These are phyloP conservation scores for Symbiodinium natans DNA, from an alignment of 73 alveolate genomes.

Conservation along the genomic window DNA sequence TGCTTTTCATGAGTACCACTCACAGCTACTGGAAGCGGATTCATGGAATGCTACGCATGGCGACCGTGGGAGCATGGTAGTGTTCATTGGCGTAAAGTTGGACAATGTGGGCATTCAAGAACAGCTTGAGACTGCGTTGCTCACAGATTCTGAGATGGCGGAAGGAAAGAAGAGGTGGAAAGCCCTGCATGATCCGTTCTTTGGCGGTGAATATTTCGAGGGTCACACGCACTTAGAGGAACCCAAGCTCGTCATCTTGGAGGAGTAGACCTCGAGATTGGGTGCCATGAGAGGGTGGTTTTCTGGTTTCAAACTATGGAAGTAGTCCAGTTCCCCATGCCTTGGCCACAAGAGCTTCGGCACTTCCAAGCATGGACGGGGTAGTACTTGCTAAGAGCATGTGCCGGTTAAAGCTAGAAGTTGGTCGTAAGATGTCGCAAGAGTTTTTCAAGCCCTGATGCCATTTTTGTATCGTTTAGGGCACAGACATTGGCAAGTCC, in stretches of 20 bases:
- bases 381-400: no score
- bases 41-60: conserved; percentile 20
- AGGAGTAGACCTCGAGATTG: neutral
- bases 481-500: no score
- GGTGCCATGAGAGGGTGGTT: no score
- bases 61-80: conserved; percentile 16
- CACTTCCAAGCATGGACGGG: no score
- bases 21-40: neutral
- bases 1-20: conserved; percentile 20
- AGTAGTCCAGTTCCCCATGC: no score
- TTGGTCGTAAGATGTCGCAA: no score
- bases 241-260: neutral
- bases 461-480: no score
- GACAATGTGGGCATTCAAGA: conserved; percentile 16
- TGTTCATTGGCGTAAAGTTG: conserved; percentile 42
- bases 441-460: no score
- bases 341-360: no score
- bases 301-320: no score
- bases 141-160: conserved; percentile 74
- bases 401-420: no score
- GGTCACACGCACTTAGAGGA: neutral
- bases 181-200: conserved; percentile 45
- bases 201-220: conserved; percentile 54
- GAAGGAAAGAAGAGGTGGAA: conserved; percentile 24
- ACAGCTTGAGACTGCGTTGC: conserved; percentile 39